Evolutionary conservation across 2,329 filamentous ascomycete genomes (phyloP), one percentile per base, ranked within the genome.

Genomic region (Ambrosiella beaveri): DNA sequence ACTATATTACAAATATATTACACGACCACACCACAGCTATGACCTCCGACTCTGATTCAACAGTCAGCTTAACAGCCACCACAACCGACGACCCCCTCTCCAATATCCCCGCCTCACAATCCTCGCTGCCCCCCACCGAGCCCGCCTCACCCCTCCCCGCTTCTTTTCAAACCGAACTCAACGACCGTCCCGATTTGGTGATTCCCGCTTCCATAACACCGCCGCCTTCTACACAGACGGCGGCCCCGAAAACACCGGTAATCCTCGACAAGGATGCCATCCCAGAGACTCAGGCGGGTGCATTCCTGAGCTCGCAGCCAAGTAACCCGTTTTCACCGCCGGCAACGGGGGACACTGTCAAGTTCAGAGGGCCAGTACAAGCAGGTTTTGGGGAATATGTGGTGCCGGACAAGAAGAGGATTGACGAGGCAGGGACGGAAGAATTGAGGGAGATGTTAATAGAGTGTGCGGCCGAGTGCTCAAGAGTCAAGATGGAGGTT

Each of bases 401-500:
- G 1, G 67, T 73, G 2, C 79, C 79, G 0, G 71, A 73, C 1
- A 65, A 71, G 0, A 68, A 75, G 3, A 73, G 78, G 65, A 71
- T 84, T 19, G 68, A 73, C 27, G 73, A 75, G 51, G 79, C 78
- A 0, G 71, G 77, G 1, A 64, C 72, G 2, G 78, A 81, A 7
- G 75, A 82, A 63, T 73, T 84, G 38, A 75, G 77, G 12, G 69
- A 68, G 57, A 78, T 82, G 75, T 67, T 84, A 54, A 73, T 78
- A 60, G 69, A 70, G 2, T 75, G 73, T 62, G 69, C 82, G 47
- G 74, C 73, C 19, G 77, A 84, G 63, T 76, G 81, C 61, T 73
- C 75, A 51, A 76, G 74, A 64, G 70, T 83, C 54, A 87, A 93
- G 65, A 90, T 89, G 74, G 86, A 90, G 60, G 84, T 86, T 13